Evolutionary conservation across 257 asterid species (phyloP), one percentile per base, ranked within the genome.

Genomic region (Perilla frutescens): DNA sequence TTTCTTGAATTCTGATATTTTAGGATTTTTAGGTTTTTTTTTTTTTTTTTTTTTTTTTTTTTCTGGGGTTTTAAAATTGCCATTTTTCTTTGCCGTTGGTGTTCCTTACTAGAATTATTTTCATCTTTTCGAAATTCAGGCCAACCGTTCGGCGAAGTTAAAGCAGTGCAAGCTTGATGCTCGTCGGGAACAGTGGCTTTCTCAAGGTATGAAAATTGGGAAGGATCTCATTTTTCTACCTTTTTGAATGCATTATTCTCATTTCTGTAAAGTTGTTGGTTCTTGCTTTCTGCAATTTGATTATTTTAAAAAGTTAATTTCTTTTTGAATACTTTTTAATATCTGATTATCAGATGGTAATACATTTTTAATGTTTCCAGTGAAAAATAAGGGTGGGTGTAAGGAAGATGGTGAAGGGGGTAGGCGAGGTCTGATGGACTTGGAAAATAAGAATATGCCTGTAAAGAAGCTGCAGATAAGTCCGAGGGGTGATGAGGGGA

Each of bases 131-230:
- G 48, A 29, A 37, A 62, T 83, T 37, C 81, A 94, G 99, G 93
- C 78, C 8, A 87, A 90, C 58, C 92, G 97, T 50, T 87, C 93
- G 31, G 96, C 96, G 20, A 94, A 94, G 82, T 75, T 91, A 89
- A 94, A 91, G 96, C 96, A 90, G 82, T 83, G 88, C 90, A 94
- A 94, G 86, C 95, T 87, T 57, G 96, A 88, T 81, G 98, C 93
- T 43, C 96, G 97, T 43, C 92, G 97, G 3, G 97, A 91, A 75
- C 98, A 94, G 87, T 94, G 95, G 92, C 96, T 91, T 84, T 94
- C 99, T 72, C 93, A 86, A 84, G 99, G 97, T 94, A 72, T 75
- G 37, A 34, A 2, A 34, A 34, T 34, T 34, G 81, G 73, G 66
- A 53, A 58, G 76, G 47, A 77, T 70, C 53, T 70, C 12, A 53